phyloP scores from a whole-genome alignment of 2,329 filamentous ascomycete species.

The Chaetomiaceae sp. region DNA sequence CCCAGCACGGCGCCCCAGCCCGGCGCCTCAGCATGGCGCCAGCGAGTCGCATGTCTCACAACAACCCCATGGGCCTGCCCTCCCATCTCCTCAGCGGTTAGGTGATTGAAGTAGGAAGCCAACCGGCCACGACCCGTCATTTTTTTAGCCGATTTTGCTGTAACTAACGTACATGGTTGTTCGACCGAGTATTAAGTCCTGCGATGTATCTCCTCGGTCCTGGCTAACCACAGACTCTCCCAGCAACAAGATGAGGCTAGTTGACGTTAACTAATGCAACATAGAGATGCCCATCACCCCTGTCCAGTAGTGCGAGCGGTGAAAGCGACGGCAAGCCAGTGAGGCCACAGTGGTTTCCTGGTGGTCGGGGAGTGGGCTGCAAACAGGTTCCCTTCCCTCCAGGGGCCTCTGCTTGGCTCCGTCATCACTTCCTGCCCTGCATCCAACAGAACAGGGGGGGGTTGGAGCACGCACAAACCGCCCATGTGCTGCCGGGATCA shows the following conservation, averaged over 20 bases:
- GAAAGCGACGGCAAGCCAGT: not conserved
- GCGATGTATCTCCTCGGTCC: too few relatives aligned
- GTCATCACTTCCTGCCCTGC: constrained; percentile 9
- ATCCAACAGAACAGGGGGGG: not conserved
- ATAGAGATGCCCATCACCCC: not conserved
- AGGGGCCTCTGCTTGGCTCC: not conserved
- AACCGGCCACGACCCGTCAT: too few relatives aligned
- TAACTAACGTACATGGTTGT: too few relatives aligned
- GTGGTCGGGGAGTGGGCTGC: not conserved
- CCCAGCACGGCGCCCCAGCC: too few relatives aligned
- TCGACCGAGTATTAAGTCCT: too few relatives aligned
- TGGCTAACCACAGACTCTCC: too few relatives aligned
- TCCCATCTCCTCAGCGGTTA: too few relatives aligned
- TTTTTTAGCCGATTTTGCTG: too few relatives aligned
- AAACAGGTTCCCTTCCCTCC: too few relatives aligned
- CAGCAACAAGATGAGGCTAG: too few relatives aligned
- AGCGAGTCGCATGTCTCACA: not conserved
- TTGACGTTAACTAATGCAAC: constrained; percentile 5
- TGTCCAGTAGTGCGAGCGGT: not conserved
- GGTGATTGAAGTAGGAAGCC: too few relatives aligned
- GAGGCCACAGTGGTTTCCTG: not conserved
- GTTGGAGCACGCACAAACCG: not conserved
- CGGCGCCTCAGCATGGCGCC: not conserved
- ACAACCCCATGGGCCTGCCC: not conserved
- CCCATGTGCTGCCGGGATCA: constrained; percentile 17